Base-by-base conservation (phyloP, 768 basidiomycete species). In the Suillus bovinus region DNA sequence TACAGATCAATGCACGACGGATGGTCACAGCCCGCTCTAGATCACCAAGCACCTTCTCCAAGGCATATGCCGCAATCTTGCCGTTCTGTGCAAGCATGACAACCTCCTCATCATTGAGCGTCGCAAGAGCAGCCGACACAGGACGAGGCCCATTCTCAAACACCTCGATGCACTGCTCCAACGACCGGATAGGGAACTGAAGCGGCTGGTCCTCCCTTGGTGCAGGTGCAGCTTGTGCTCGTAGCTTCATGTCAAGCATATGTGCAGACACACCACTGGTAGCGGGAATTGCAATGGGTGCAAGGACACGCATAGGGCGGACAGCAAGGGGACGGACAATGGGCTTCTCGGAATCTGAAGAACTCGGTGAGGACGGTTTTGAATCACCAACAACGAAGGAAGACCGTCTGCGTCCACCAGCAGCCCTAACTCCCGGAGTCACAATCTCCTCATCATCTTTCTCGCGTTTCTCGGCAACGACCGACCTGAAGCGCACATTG, bases 21-120 rank as follows among this genome's bases (percentile, higher is more conserved):
- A 99, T 83, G 36, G 82, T 75, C 2, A 99, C 96, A 41, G 97
- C 96, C 49, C 97, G 80, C 68, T 94, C 91, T 1, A 91, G 77
- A 66, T 95, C 89, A 59, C 87, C 94, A n/a, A 98, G 76, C 34
- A 94, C 87, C 80, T 98, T 99, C 79, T 99, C 97, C 61, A 99
- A 77, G 31, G 93, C 92, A 74, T 99, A 99, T n/a, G 92, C 84
- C 1, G 92, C 90, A 61, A 99, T 90, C 84, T 96, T 97, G 34
- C 95, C 94, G 64, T 88, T 88, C 78, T 96, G 93, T 2, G 89
- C 84, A 50, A 99, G 81, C 61, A 94, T 59, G 60, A 99, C 89
- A 49, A 99, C 81, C 76, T 99, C 97, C 71, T 99, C 96, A 68
- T 99, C 94, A 58, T 85, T 91, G 69, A 99, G 76, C 66, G 85